phyloP scores from a whole-genome alignment of 2,329 filamentous ascomycete species.

The Ceratocystis lukuohia region DNA sequence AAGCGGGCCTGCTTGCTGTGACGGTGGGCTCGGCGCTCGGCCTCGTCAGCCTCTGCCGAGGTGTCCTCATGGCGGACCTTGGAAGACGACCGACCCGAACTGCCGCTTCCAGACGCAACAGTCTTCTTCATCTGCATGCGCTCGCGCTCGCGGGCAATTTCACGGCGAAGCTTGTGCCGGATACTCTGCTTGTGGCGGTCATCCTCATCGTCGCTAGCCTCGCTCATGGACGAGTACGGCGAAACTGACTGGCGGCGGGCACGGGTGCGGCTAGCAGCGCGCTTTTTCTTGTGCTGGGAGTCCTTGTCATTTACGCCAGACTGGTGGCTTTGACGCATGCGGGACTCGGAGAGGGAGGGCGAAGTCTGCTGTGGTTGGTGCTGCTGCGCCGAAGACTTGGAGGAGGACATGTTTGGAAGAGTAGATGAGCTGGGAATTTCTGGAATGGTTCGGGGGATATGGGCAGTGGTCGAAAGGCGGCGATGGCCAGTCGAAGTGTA shows the following conservation, averaged over 20 bases:
- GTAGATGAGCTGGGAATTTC: neutral
- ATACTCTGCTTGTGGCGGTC: neutral
- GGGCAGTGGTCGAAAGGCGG: neutral
- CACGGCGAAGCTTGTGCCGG: neutral
- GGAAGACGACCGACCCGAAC: neutral
- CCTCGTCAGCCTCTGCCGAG: neutral
- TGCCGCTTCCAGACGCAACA: neutral
- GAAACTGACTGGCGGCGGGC: neutral
- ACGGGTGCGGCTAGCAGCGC: neutral
- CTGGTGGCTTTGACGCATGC: neutral
- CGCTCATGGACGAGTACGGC: neutral
- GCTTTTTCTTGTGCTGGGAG: neutral
- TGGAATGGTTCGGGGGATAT: neutral
- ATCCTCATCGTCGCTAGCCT: neutral
- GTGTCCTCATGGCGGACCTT: neutral
- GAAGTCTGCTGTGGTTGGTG: slow-evolving; percentile 2
- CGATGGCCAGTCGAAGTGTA: neutral
- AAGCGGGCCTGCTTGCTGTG: neutral
- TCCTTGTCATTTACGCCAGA: neutral
- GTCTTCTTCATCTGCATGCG: neutral
- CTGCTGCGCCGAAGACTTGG: neutral
- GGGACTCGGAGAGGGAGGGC: neutral
- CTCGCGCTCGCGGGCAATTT: slow-evolving; percentile 1
- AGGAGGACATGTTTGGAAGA: neutral
- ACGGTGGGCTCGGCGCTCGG: neutral